These are phyloP conservation scores for Skeletonema menzelii DNA, from an alignment of 108 stramenopile species.

Conservation along the genomic window DNA sequence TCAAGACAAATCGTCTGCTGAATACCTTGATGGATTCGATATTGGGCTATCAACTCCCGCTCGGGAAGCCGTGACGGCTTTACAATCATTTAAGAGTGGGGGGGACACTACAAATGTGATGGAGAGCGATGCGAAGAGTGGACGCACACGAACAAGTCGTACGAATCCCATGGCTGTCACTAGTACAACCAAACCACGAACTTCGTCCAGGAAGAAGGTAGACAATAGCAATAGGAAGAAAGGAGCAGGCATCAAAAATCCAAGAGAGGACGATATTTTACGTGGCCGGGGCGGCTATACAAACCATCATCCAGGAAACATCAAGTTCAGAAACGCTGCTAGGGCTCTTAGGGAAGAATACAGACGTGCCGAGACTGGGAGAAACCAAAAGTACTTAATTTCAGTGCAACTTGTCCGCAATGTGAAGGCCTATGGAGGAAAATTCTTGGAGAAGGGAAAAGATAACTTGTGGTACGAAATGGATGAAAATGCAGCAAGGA, in stretches of 20 bases:
- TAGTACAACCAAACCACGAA: background rate
- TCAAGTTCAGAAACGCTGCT: slow-evolving; percentile 34
- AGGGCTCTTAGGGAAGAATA: slow-evolving; percentile 16
- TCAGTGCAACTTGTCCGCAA: slow-evolving; percentile 16
- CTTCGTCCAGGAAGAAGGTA: background rate
- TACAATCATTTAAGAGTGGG: background rate
- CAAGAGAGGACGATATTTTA: slow-evolving; percentile 47
- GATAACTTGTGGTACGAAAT: slow-evolving; percentile 40
- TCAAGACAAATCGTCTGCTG: background rate
- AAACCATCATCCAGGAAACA: slow-evolving; percentile 34
- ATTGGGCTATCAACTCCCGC: background rate
- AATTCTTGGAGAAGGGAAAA: slow-evolving; percentile 32
- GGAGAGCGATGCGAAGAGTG: background rate
- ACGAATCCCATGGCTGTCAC: background rate
- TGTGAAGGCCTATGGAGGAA: slow-evolving; percentile 43
- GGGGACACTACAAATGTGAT: background rate
- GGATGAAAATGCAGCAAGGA: slow-evolving; percentile 22
- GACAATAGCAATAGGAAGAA: background rate
- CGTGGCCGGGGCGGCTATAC: slow-evolving; percentile 35
- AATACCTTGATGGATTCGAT: background rate
- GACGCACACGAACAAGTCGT: background rate
- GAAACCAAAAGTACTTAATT: slow-evolving; percentile 23
- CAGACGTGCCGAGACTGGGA: slow-evolving; percentile 4
- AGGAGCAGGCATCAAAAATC: background rate
- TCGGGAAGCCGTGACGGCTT: background rate